Percentiles rank a stretch among this genome's conserved stretches.
Evolutionary conservation across 179 eudicot genomes (phyloP).

Genomic region (Silene noctiflora): DNA sequence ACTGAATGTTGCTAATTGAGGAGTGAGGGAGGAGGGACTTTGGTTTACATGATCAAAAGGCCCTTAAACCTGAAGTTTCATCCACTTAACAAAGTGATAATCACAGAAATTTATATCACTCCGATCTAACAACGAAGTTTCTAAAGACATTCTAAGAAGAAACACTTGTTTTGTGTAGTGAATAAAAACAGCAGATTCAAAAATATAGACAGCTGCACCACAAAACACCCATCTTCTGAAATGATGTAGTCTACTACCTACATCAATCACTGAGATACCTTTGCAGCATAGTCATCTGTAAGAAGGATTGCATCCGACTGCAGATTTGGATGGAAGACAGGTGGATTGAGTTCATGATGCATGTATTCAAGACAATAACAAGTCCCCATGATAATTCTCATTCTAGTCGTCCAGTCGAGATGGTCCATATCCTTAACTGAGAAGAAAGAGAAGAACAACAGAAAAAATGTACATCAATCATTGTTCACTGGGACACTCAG

Average conservation of each 20-base stretch:
- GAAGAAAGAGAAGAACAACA: neutral
- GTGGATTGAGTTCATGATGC: conserved; percentile 71
- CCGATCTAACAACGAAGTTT: no score
- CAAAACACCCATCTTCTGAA: neutral
- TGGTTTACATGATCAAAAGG: no score
- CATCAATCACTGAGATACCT: conserved; percentile 37
- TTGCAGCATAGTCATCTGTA: conserved; percentile 86
- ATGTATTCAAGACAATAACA: conserved; percentile 85
- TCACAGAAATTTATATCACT: no score
- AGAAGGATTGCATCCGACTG: conserved; percentile 49
- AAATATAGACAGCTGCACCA: neutral
- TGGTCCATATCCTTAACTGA: conserved; percentile 72
- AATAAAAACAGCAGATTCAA: neutral
- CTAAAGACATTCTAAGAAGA: no score
- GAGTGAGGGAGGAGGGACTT: neutral
- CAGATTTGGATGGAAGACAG: conserved; percentile 48
- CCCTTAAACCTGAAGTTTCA: no score
- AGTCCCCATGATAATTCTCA: conserved; percentile 78
- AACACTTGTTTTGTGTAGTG: no score
- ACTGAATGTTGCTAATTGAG: neutral
- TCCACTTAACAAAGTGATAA: no score
- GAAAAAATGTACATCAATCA: neutral
- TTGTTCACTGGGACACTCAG: neutral
- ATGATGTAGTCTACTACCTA: neutral
- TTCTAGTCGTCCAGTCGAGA: conserved; percentile 81